Evolutionary conservation across 768 basidiomycete genomes (phyloP).

Genomic region (Trametes gibbosa): DNA sequence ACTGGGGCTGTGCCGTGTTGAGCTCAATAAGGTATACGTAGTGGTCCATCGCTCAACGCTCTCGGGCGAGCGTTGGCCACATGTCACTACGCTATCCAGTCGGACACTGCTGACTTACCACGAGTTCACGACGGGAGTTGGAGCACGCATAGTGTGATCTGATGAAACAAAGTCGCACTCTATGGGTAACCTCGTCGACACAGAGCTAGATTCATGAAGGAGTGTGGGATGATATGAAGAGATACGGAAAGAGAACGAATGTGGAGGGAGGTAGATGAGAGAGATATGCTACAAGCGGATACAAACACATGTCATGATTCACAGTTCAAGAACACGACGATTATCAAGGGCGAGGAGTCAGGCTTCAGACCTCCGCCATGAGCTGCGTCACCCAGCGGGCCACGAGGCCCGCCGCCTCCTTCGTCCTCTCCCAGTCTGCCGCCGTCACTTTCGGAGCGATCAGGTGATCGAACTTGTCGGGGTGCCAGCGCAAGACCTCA

Average conservation of each 20-base stretch:
- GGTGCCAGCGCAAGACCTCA: constrained; percentile 54
- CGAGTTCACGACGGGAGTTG: no score
- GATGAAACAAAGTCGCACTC: neutral
- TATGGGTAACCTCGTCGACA: neutral
- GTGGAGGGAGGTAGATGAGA: neutral
- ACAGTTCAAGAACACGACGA: neutral
- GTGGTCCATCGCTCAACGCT: no score
- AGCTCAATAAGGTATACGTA: no score
- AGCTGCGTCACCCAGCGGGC: constrained; percentile 4
- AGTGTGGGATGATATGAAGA: neutral
- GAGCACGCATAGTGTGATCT: no score
- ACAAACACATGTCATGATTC: neutral
- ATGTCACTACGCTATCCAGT: no score
- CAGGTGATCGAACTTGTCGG: constrained; percentile 46
- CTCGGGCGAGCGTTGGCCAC: no score
- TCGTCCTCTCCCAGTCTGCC: constrained; percentile 4
- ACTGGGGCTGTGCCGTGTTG: neutral
- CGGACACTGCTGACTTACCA: no score
- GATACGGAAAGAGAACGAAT: neutral
- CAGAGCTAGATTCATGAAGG: neutral
- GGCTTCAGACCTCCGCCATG: neutral
- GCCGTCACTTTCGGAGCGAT: neutral
- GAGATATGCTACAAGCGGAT: constrained; percentile 4
- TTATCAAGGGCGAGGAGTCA: no score
- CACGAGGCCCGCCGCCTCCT: constrained; percentile 8